Percentiles rank a stretch among this genome's conserved stretches.
These are phyloP conservation scores for Psilocybe subaeruginosa DNA, from an alignment of 768 basidiomycete genomes.

Conservation along the genomic window DNA sequence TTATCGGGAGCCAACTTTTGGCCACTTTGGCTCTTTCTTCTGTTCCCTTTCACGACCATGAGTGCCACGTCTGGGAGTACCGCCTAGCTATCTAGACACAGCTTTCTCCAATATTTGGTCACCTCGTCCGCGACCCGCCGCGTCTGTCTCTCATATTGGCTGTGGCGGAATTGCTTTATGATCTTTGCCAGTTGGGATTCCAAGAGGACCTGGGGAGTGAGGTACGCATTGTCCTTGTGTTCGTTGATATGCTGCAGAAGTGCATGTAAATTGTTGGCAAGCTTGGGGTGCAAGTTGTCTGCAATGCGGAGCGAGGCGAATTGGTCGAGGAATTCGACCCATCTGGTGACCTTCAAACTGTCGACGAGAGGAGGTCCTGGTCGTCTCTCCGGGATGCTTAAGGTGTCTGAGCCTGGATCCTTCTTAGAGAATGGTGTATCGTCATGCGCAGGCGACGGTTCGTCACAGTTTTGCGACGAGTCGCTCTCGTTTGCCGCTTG, in stretches of 20 bases:
- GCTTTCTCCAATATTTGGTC: constrained; percentile 9
- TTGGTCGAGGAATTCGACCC: constrained; percentile 22
- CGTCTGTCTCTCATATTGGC: not conserved
- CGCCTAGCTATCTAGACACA: constrained; percentile 9
- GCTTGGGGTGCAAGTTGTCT: constrained; percentile 20
- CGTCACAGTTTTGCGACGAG: not conserved
- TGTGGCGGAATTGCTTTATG: constrained; percentile 8
- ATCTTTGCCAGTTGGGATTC: constrained; percentile 9
- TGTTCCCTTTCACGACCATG: not conserved
- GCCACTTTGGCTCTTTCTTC: not conserved
- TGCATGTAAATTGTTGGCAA: constrained; percentile 18
- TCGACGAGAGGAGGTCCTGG: not conserved
- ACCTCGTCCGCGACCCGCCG: constrained; percentile 9
- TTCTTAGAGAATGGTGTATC: not conserved
- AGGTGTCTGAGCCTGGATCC: too few relatives aligned
- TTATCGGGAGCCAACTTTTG: not conserved
- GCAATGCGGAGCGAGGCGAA: constrained; percentile 19
- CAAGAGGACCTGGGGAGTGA: constrained; percentile 7
- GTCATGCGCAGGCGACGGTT: not conserved
- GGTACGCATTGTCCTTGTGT: constrained; percentile 7
- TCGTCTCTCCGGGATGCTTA: too few relatives aligned
- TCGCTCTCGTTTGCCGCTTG: not conserved
- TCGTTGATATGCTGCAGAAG: constrained; percentile 16
- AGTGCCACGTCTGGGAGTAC: not conserved
- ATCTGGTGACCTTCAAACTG: constrained; percentile 14